phyloP scores from a whole-genome alignment of 2,329 filamentous ascomycete genomes.

The Stagonosporopsis tanaceti region DNA sequence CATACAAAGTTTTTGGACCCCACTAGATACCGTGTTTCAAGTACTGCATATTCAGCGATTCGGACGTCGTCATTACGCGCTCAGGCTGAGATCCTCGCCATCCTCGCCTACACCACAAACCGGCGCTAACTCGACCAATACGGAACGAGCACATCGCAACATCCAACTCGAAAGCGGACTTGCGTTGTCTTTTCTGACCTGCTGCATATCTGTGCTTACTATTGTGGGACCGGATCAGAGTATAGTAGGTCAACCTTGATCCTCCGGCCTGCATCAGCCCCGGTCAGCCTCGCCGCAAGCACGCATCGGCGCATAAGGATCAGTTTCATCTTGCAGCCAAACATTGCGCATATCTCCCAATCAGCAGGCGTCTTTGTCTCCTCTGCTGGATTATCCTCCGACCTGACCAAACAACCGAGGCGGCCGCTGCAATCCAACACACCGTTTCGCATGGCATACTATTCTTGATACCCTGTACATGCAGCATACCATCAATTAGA shows the following conservation, averaged over 20 bases:
- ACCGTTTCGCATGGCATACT: conserved; percentile 36
- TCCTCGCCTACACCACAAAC: conserved; percentile 30
- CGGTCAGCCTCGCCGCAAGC: conserved; percentile 42
- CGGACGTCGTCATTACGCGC: conserved; percentile 43
- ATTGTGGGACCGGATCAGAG: conserved; percentile 21
- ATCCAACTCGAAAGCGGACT: conserved; percentile 18
- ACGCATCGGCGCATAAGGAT: conserved; percentile 28
- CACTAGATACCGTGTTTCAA: conserved; percentile 41
- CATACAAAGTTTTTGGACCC: conserved; percentile 34
- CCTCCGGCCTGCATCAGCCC: conserved; percentile 31
- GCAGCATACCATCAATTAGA: conserved; percentile 31
- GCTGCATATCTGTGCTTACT: conserved; percentile 34
- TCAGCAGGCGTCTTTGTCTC: conserved; percentile 21
- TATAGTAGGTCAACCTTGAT: conserved; percentile 16
- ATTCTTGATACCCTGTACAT: conserved; percentile 38
- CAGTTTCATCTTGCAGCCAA: conserved; percentile 42
- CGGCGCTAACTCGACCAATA: conserved; percentile 46
- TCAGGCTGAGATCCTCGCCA: conserved; percentile 35
- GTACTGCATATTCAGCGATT: conserved; percentile 38
- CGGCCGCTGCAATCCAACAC: conserved; percentile 36
- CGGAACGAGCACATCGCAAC: conserved; percentile 22
- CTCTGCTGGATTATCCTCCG: conserved; percentile 28
- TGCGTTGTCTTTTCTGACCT: conserved; percentile 19
- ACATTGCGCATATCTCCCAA: conserved; percentile 32
- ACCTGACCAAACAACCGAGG: conserved; percentile 32